A percentile compares a stretch with the other conserved stretches of the same genome.
Evolutionary conservation across 108 stramenopile genomes (phyloP).

Genomic region (Cyclostephanos invisitatus): DNA sequence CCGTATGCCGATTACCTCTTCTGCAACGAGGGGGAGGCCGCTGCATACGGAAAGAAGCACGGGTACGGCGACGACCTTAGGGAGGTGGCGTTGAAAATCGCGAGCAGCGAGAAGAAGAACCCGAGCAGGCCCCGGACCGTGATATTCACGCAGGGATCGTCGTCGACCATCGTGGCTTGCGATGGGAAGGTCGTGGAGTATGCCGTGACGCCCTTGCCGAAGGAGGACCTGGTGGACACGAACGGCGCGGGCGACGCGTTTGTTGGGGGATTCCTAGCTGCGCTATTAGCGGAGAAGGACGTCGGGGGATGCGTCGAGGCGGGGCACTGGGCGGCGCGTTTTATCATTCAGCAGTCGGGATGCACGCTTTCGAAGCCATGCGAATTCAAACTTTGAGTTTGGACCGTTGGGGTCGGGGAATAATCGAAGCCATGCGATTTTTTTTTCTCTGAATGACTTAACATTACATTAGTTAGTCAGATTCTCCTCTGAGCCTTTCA

Average conservation of each 20-base stretch:
- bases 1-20: slow-evolving; percentile 97
- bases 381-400: slow-evolving; percentile 52
- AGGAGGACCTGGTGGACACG: slow-evolving; percentile 95
- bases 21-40: slow-evolving; percentile 99
- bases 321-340: slow-evolving; percentile 95
- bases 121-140: slow-evolving; percentile 83
- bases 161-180: slow-evolving; percentile 93
- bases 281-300: slow-evolving; percentile 73
- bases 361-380: slow-evolving; percentile 84
- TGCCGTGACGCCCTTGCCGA: slow-evolving; percentile 83
- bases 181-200: slow-evolving; percentile 89
- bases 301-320: slow-evolving; percentile 93
- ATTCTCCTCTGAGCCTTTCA: too few relatives aligned
- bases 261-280: slow-evolving; percentile 97
- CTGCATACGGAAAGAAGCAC: slow-evolving; percentile 94
- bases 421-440: too few relatives aligned
- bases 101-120: slow-evolving; percentile 88
- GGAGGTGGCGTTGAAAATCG: slow-evolving; percentile 89
- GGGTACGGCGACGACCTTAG: slow-evolving; percentile 89
- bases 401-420: not conserved
- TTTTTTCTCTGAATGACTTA: too few relatives aligned
- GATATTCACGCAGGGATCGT: slow-evolving; percentile 96
- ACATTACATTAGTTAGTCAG: too few relatives aligned
- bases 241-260: slow-evolving; percentile 99
- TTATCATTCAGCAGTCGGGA: slow-evolving; percentile 96